phyloP scores from a whole-genome alignment of 805 yeast genomes.

The Myxozyma sirexii region DNA sequence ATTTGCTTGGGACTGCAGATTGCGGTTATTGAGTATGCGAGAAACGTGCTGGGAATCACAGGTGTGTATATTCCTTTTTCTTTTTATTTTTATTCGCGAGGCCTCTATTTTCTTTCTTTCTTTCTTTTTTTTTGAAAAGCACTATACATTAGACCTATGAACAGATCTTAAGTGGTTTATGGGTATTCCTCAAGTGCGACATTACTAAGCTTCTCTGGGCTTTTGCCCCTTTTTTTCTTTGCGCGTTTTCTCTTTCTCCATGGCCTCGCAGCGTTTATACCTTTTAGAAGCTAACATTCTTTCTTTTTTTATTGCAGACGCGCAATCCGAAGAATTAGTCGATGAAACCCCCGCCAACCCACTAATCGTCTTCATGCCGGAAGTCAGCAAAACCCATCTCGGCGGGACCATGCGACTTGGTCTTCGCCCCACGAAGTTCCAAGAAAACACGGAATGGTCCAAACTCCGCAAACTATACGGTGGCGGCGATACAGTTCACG shows the following conservation, averaged over 20 bases:
- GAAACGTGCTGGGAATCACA: slow-evolving; percentile 71
- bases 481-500: slow-evolving; percentile 65
- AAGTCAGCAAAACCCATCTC: slow-evolving; percentile 88
- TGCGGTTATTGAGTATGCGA: slow-evolving; percentile 91
- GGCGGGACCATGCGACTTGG: slow-evolving; percentile 99
- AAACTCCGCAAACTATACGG: slow-evolving; percentile 74
- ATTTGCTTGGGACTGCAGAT: slow-evolving; percentile 97
- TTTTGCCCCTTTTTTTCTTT: neutral
- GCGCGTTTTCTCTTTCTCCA: neutral
- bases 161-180: slow-evolving; percentile 9
- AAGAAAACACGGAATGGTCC: slow-evolving; percentile 64
- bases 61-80: slow-evolving; percentile 43
- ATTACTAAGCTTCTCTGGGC: slow-evolving; percentile 3
- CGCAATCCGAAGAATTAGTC: slow-evolving; percentile 33
- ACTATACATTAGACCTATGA: slow-evolving; percentile 30
- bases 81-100: neutral
- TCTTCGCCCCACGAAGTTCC: slow-evolving; percentile 84
- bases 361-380: slow-evolving; percentile 96
- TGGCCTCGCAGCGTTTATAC: neutral
- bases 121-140: slow-evolving; percentile 1
- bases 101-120: neutral
- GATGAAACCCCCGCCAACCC: slow-evolving; percentile 64
- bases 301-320: slow-evolving; percentile 19
- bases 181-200: slow-evolving; percentile 34
- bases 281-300: slow-evolving; percentile 16